Conservation (phyloP, 805 yeast species). For the Candida chauliodis region DNA sequence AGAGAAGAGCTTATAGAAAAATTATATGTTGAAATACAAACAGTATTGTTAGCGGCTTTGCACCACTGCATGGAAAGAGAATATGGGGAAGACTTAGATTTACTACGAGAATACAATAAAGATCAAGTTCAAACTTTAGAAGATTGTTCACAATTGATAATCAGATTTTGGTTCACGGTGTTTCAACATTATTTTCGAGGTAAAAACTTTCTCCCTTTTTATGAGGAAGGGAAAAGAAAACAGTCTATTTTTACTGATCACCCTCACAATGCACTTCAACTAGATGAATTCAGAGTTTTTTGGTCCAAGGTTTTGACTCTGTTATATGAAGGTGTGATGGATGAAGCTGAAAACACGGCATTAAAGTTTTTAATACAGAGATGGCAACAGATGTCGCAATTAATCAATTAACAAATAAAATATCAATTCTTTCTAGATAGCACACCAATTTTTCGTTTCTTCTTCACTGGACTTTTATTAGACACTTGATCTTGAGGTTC, state of each 20-base stretch:
- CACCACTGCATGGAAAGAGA: conserved; percentile 49
- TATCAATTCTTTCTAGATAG: conserved; percentile 2
- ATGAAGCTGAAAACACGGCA: conserved; percentile 22
- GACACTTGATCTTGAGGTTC: background rate
- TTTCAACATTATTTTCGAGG: conserved; percentile 47
- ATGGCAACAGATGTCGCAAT: conserved; percentile 25
- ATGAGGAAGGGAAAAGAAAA: conserved; percentile 13
- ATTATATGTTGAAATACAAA: conserved; percentile 41
- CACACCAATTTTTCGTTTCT: conserved; percentile 9
- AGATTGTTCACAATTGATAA: conserved; percentile 42
- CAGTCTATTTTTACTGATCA: conserved; percentile 16
- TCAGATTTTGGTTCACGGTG: conserved; percentile 52
- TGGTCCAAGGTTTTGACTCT: conserved; percentile 48
- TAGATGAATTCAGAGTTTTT: conserved; percentile 42
- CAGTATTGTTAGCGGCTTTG: conserved; percentile 42
- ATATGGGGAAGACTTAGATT: conserved; percentile 55
- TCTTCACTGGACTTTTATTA: conserved; percentile 1
- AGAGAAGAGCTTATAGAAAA: conserved; percentile 14
- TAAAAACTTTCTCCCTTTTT: conserved; percentile 17
- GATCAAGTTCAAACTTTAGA: conserved; percentile 28
- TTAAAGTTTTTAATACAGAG: conserved; percentile 26
- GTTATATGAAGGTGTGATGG: conserved; percentile 36
- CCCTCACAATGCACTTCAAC: conserved; percentile 13
- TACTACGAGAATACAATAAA: conserved; percentile 46
- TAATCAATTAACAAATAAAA: background rate